phyloP scores from a whole-genome alignment of 305 asterid species.

The Fraxinus velutina region DNA sequence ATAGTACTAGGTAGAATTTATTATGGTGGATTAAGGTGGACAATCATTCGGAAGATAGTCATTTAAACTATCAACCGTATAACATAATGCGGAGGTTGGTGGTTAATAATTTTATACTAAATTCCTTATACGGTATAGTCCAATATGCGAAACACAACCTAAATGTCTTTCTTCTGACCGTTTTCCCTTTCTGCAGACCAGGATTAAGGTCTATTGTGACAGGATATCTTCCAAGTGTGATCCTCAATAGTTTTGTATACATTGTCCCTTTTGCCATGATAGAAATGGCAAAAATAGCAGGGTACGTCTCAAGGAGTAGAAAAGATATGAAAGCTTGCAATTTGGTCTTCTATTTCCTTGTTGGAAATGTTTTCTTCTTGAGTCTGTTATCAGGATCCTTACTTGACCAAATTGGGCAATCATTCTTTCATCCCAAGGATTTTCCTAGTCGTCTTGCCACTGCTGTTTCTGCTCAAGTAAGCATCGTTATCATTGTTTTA shows the following conservation, averaged over 20 bases:
- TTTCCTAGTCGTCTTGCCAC: constrained; percentile 80
- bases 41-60: background rate
- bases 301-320: constrained; percentile 70
- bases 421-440: constrained; percentile 69
- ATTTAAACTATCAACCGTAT: background rate
- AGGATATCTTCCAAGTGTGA: constrained; percentile 83
- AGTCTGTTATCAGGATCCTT: constrained; percentile 85
- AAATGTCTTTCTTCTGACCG: background rate
- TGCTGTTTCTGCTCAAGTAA: constrained; percentile 88
- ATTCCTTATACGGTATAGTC: background rate
- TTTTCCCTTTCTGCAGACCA: constrained; percentile 51
- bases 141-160: background rate
- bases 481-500: constrained; percentile 18
- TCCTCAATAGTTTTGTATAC: constrained; percentile 70
- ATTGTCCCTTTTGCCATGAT: constrained; percentile 73
- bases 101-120: background rate
- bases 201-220: constrained; percentile 76
- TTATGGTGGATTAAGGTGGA: background rate
- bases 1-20: background rate
- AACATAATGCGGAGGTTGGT: background rate
- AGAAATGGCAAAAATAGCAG: constrained; percentile 63
- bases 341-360: constrained; percentile 85
- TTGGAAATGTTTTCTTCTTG: constrained; percentile 83
- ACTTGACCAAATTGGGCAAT: constrained; percentile 80
- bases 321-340: constrained; percentile 81